Percentiles rank a stretch among this genome's conserved stretches.
phyloP scores from a whole-genome alignment of 257 asterid species.

The Salvia hispanica region DNA sequence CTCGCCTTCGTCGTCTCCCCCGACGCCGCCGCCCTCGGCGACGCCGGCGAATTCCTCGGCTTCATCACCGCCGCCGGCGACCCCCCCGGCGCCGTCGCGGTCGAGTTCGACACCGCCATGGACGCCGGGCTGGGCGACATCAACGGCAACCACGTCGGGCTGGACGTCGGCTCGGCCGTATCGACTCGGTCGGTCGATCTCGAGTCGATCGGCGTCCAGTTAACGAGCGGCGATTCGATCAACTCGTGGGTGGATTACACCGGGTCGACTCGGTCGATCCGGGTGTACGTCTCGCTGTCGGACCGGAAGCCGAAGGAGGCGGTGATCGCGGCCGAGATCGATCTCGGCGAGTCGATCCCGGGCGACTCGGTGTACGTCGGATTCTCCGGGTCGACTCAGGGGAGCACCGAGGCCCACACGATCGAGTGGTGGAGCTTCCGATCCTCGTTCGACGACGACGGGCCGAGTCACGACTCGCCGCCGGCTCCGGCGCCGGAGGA shows the following conservation, averaged over 20 bases:
- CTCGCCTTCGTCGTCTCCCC: slow-evolving; percentile 74
- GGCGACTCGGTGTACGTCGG: slow-evolving; percentile 71
- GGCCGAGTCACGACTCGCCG: slow-evolving; percentile 39
- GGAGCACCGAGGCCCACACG: slow-evolving; percentile 81
- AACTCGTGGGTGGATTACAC: slow-evolving; percentile 89
- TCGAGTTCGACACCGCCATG: slow-evolving; percentile 84
- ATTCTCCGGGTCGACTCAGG: slow-evolving; percentile 88
- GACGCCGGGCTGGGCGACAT: slow-evolving; percentile 72
- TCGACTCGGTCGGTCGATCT: slow-evolving; percentile 60
- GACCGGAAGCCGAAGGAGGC: slow-evolving; percentile 71
- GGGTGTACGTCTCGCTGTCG: slow-evolving; percentile 60
- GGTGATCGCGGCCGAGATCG: slow-evolving; percentile 48
- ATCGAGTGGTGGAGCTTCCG: slow-evolving; percentile 87
- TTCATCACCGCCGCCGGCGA: slow-evolving; percentile 42
- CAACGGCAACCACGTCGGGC: slow-evolving; percentile 81
- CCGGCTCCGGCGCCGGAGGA: slow-evolving; percentile 37
- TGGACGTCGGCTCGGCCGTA: slow-evolving; percentile 76
- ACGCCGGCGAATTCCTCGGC: slow-evolving; percentile 75
- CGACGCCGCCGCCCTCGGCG: slow-evolving; percentile 62
- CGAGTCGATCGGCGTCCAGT: slow-evolving; percentile 51
- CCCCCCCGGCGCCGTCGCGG: slow-evolving; percentile 58
- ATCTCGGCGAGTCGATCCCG: slow-evolving; percentile 45
- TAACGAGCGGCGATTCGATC: slow-evolving; percentile 66
- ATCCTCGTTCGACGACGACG: slow-evolving; percentile 57
- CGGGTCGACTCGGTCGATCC: slow-evolving; percentile 50